Evolutionary conservation across 2,329 filamentous ascomycete species (phyloP), one percentile per base, ranked within the genome.

Genomic region (Amauroascus niger): DNA sequence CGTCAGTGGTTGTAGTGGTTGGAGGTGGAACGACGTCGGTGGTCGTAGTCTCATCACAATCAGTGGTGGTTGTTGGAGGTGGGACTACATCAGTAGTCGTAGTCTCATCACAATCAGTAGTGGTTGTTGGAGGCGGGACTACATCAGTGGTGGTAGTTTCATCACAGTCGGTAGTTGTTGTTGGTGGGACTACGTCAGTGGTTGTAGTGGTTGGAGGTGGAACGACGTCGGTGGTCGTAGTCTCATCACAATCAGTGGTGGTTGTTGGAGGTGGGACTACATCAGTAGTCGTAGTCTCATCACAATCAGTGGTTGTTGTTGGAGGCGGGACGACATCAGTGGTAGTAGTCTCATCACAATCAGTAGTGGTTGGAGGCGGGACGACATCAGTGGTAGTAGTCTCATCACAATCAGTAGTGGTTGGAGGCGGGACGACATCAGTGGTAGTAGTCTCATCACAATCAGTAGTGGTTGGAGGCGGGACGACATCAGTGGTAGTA

Each of bases 11-110:
- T 28, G 41, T 45, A 26, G 24, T 37, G 18, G 49, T 53, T 37
- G 49, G 41, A 14, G 8, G 6, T 13, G 39, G 41, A 16, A 18
- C 20, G 1, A 24, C n/a, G 26, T 30, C 26, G 16, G 49, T 50
- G 47, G 49, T 55, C 20, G 13, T 49, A 32, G 47, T 55, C 30
- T 52, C 33, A 22, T 55, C 28, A 20, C 45, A 41, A 22, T 56
- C 26, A 24, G 50, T 49, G 18, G 24, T 30, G 16, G 47, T 46
- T 8, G 46, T 55, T 16, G 46, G 46, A 1, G 18, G 1, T 26
- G 33, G 46, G 4, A 20, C 30, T 8, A 28, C 28, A 6, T 20
- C 13, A 28, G 53, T 26, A 13, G 39, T 48, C 6, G 32, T 48
- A n/a, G 13, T 37, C 28, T 44, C 35, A 43, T 35, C 33, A 8